Conservation (phyloP, 192 early-diverging fungal species). For the Coemansia sp. region DNA sequence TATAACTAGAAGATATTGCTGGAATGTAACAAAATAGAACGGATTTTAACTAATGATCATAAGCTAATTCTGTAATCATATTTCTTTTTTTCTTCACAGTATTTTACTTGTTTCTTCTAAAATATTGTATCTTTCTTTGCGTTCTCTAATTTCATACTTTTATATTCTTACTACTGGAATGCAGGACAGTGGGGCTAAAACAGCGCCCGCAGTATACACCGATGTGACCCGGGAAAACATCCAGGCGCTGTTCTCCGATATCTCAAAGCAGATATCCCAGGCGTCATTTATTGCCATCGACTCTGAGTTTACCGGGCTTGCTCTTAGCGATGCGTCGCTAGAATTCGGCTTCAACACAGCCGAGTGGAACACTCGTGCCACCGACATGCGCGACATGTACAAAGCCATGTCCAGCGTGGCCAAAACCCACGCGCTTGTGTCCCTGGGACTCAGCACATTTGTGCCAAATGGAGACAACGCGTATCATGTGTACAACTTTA, state of each 20-base stretch:
- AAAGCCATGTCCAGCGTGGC: conserved; percentile 68
- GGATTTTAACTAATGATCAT: not conserved
- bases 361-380: conserved; percentile 49
- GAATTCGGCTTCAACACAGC: conserved; percentile 30
- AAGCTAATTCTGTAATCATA: not conserved
- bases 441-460: conserved; percentile 71
- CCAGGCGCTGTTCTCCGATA: conserved; percentile 39
- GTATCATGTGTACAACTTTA: conserved; percentile 63
- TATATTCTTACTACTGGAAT: conserved; percentile 3
- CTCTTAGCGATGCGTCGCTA: conserved; percentile 36
- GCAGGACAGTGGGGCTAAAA: conserved; percentile 6
- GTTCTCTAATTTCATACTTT: not conserved
- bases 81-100: not conserved
- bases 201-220: conserved; percentile 54
- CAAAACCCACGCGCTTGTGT: conserved; percentile 73
- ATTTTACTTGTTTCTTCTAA: too few relatives aligned
- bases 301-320: conserved; percentile 89
- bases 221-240: conserved; percentile 71
- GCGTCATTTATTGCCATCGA: conserved; percentile 84
- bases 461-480: conserved; percentile 41
- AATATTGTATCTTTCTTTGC: not conserved
- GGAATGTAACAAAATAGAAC: not conserved
- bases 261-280: conserved; percentile 47
- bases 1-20: too few relatives aligned
- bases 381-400: conserved; percentile 84